Percentiles rank a stretch among this genome's conserved stretches.
phyloP scores from a whole-genome alignment of 495 filamentous ascomycete species.

The Tuber calosporum region DNA sequence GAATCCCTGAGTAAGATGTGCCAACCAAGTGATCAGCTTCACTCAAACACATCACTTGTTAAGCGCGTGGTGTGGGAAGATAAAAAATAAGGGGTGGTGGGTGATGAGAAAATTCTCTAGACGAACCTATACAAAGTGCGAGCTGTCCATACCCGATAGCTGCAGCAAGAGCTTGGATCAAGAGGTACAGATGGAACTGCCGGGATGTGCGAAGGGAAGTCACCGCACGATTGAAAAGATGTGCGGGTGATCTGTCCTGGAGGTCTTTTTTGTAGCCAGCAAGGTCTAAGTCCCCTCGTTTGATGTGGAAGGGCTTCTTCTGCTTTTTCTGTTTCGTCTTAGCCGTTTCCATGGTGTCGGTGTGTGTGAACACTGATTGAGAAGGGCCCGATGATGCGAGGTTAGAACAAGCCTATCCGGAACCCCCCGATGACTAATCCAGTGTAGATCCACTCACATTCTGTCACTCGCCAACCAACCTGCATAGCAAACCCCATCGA shows the following conservation, averaged over 20 bases:
- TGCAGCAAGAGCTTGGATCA: conserved; percentile 37
- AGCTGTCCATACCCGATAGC: conserved; percentile 42
- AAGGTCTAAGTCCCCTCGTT: conserved; percentile 42
- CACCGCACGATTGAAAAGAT: conserved; percentile 36
- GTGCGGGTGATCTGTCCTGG: conserved; percentile 37
- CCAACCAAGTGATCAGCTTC: conserved; percentile 6
- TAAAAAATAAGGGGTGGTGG: conserved; percentile 7
- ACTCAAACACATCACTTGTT: conserved; percentile 1
- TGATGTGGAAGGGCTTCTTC: conserved; percentile 42
- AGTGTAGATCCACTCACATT: background rate
- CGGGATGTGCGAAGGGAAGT: conserved; percentile 38
- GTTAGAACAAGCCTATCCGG: conserved; percentile 30
- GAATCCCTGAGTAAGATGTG: conserved; percentile 26
- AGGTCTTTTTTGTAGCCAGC: conserved; percentile 43
- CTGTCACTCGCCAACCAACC: conserved; percentile 22
- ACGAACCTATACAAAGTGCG: conserved; percentile 41
- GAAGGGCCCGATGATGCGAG: conserved; percentile 6
- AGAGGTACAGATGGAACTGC: conserved; percentile 42
- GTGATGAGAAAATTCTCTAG: conserved; percentile 20
- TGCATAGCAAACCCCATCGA: background rate
- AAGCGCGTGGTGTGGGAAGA: conserved; percentile 6
- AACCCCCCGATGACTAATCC: conserved; percentile 28
- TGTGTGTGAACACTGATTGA: background rate
- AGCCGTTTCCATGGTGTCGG: conserved; percentile 25
- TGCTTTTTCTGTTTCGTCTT: conserved; percentile 24